phyloP scores from a whole-genome alignment of 2,329 filamentous ascomycete genomes.

The Hortaea werneckii region DNA sequence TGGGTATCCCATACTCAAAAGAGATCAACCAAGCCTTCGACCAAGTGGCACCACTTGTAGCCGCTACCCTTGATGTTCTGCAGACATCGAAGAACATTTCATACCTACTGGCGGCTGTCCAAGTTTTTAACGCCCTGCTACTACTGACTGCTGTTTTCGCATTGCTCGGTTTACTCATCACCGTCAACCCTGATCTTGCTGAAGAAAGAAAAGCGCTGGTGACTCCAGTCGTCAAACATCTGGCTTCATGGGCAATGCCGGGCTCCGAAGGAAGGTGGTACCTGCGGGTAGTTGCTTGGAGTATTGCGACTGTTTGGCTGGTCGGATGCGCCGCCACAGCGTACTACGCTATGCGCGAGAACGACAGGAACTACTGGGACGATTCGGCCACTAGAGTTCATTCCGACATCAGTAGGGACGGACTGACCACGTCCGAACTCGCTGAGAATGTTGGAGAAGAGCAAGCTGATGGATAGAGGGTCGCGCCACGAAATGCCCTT shows the following conservation, averaged over 20 bases:
- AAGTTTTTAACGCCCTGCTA: conserved; percentile 37
- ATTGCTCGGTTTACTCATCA: conserved; percentile 32
- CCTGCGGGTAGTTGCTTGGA: background rate
- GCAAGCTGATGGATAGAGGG: too few relatives aligned
- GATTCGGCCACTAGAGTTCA: background rate
- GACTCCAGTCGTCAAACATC: conserved; percentile 29
- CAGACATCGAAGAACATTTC: conserved; percentile 42
- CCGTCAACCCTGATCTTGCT: conserved; percentile 40
- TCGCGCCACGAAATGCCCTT: too few relatives aligned
- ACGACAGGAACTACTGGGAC: background rate
- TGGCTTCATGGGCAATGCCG: background rate
- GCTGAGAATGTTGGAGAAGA: too few relatives aligned
- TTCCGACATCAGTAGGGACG: too few relatives aligned
- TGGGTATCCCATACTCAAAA: conserved; percentile 44
- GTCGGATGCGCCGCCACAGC: background rate
- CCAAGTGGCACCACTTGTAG: conserved; percentile 43
- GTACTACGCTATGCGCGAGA: background rate
- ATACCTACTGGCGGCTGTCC: conserved; percentile 37
- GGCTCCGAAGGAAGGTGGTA: background rate
- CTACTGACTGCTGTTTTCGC: conserved; percentile 28
- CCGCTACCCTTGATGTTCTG: conserved; percentile 39
- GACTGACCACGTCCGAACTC: too few relatives aligned
- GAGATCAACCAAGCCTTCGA: conserved; percentile 44
- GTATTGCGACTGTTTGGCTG: background rate
- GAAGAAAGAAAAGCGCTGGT: conserved; percentile 32